A percentile compares a stretch with the other conserved stretches of the same genome.
phyloP scores from a whole-genome alignment of 2,329 filamentous ascomycete genomes.

The Epichloe festucae region DNA sequence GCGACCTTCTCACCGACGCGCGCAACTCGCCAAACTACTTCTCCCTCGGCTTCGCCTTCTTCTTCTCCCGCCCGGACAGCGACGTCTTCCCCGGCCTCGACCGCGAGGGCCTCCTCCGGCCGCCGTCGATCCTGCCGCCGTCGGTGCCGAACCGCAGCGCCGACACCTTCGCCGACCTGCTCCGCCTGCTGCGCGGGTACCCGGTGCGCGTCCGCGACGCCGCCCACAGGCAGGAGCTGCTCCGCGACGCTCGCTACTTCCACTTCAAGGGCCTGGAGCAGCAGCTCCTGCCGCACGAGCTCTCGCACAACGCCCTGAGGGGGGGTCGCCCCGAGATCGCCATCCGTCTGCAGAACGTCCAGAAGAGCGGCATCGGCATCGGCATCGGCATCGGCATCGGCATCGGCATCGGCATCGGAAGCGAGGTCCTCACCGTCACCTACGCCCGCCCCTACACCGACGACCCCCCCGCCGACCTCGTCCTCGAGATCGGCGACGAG shows the following conservation, averaged over 20 bases:
- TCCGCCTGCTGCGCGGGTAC: slow-evolving; percentile 75
- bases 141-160: slow-evolving; percentile 68
- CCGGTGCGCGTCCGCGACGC: slow-evolving; percentile 64
- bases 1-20: slow-evolving; percentile 71
- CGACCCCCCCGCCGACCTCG: slow-evolving; percentile 53
- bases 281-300: slow-evolving; percentile 62
- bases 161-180: slow-evolving; percentile 71
- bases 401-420: too few relatives aligned
- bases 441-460: slow-evolving; percentile 85
- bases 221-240: slow-evolving; percentile 60
- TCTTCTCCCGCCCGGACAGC: slow-evolving; percentile 63
- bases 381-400: too few relatives aligned
- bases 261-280: slow-evolving; percentile 89
- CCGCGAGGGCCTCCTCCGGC: slow-evolving; percentile 64
- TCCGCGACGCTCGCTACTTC: slow-evolving; percentile 84
- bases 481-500: slow-evolving; percentile 67
- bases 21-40: slow-evolving; percentile 96
- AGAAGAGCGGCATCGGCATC: slow-evolving; percentile 80
- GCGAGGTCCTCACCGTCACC: slow-evolving; percentile 48
- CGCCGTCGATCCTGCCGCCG: slow-evolving; percentile 75
- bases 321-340: slow-evolving; percentile 61
- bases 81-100: slow-evolving; percentile 77
- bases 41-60: slow-evolving; percentile 75
- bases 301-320: slow-evolving; percentile 56
- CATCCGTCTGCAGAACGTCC: slow-evolving; percentile 72